These are phyloP conservation scores for Epicoccum sorghinum DNA, from an alignment of 2,329 filamentous ascomycete genomes.

Conservation along the genomic window DNA sequence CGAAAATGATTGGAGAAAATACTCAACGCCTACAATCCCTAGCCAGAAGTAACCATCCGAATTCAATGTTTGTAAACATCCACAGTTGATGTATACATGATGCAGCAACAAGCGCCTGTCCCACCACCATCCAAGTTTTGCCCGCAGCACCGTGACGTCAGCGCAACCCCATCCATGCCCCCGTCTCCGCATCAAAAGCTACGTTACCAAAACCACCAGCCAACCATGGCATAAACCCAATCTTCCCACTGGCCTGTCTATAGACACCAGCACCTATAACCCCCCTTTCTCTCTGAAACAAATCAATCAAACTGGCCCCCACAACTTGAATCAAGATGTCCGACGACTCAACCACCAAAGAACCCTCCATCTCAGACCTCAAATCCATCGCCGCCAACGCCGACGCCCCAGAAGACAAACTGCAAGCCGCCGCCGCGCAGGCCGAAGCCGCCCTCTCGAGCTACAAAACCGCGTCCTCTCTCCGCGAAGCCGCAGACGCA, in stretches of 20 bases:
- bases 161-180: not conserved
- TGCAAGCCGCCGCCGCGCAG: slow-evolving; percentile 37
- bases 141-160: slow-evolving; percentile 29
- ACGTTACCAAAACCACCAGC: not conserved
- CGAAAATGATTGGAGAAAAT: no score
- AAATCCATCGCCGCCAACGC: slow-evolving; percentile 27
- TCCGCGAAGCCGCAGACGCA: slow-evolving; percentile 31
- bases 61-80: not conserved
- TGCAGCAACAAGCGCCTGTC: slow-evolving; percentile 10
- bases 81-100: slow-evolving; percentile 6
- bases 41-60: not conserved
- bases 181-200: slow-evolving; percentile 11
- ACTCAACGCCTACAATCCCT: not conserved
- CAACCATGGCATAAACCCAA: slow-evolving; percentile 13
- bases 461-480: slow-evolving; percentile 36
- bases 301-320: not conserved
- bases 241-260: slow-evolving; percentile 7
- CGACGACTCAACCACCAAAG: not conserved
- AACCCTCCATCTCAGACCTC: slow-evolving; percentile 23
- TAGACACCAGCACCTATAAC: not conserved
- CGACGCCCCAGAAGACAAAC: slow-evolving; percentile 31
- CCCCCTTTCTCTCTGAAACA: not conserved
- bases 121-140: slow-evolving; percentile 26
- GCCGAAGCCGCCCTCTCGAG: slow-evolving; percentile 39
- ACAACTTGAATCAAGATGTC: not conserved